Percentiles rank a stretch among this genome's conserved stretches.
phyloP scores from a whole-genome alignment of 2,329 filamentous ascomycete species.

The Decorospora gaudefroyi region DNA sequence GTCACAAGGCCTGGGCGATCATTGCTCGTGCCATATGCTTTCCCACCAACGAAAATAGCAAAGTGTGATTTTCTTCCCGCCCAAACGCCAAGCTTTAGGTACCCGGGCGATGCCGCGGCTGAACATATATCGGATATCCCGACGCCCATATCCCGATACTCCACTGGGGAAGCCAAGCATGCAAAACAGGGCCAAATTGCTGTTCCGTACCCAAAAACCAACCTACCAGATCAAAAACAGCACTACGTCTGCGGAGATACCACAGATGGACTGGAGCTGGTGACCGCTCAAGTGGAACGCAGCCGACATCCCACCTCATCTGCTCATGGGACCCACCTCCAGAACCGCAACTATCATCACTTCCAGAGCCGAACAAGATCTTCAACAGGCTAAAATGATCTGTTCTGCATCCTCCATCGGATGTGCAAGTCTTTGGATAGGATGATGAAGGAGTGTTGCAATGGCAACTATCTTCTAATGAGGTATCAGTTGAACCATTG shows the following conservation, averaged over 20 bases:
- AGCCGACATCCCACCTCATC: conserved; percentile 3
- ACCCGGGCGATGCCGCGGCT: no score
- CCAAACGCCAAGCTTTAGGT: no score
- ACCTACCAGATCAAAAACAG: neutral
- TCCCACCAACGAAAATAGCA: no score
- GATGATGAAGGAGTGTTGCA: conserved; percentile 3
- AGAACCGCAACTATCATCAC: neutral
- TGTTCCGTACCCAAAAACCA: conserved; percentile 1
- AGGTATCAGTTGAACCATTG: conserved; percentile 7
- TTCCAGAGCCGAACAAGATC: conserved; percentile 1
- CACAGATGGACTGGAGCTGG: conserved; percentile 3
- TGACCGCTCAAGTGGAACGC: neutral
- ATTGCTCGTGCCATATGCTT: no score
- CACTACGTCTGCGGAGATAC: conserved; percentile 2
- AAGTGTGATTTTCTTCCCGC: no score
- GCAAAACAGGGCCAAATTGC: no score
- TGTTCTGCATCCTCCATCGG: conserved; percentile 5
- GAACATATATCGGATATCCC: no score
- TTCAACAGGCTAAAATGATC: conserved; percentile 11
- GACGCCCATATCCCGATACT: no score
- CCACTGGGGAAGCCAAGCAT: no score
- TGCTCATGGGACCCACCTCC: conserved; percentile 2
- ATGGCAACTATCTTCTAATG: neutral
- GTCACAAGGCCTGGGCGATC: no score
- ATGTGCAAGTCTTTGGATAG: conserved; percentile 1